These are phyloP conservation scores for Camellia lanceoleosa DNA, from an alignment of 148 eudicot genomes.

Conservation along the genomic window DNA sequence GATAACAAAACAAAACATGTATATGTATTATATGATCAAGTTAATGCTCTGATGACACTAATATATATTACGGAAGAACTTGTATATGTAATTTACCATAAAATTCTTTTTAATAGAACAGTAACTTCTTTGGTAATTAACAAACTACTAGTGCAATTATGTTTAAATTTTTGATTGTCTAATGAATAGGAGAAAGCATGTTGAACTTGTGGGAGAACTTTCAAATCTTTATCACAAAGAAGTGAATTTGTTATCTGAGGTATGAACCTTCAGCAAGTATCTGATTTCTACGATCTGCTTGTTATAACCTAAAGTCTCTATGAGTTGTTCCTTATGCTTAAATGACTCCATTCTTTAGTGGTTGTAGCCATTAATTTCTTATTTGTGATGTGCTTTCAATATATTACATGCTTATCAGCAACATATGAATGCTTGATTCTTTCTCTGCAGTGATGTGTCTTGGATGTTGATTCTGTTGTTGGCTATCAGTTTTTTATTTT, in stretches of 20 bases:
- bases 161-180: neutral
- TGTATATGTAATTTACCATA: neutral
- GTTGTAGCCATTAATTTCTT: neutral
- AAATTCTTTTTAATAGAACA: neutral
- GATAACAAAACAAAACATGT: neutral
- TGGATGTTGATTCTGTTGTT: neutral
- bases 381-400: neutral
- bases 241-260: conserved; percentile 92
- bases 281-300: neutral
- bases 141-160: neutral
- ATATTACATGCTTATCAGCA: neutral
- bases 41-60: neutral
- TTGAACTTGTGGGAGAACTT: conserved; percentile 89
- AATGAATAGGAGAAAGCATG: conserved; percentile 81
- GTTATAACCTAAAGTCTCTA: neutral
- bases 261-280: conserved; percentile 31
- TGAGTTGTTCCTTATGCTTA: neutral
- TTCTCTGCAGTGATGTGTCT: neutral
- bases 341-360: neutral
- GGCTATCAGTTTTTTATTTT: neutral
- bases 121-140: neutral
- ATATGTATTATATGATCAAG: neutral
- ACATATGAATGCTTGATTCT: neutral
- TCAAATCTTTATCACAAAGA: conserved; percentile 88
- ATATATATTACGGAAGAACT: neutral